Conservation (phyloP, 495 filamentous ascomycete genomes). For the Friedmanniomyces simplex region DNA sequence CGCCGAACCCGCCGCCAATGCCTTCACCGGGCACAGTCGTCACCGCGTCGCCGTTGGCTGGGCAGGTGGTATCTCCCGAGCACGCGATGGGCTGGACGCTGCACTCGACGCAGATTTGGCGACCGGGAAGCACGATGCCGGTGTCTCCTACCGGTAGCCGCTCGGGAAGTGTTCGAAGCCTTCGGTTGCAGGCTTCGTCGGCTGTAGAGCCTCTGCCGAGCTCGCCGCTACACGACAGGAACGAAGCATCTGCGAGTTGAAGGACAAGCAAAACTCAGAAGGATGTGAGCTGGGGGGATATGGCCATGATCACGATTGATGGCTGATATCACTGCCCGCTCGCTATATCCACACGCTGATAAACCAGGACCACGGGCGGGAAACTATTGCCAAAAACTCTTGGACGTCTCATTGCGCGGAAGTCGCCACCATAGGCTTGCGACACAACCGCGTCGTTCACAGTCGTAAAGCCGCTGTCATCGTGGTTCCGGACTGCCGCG, state of each 20-base stretch:
- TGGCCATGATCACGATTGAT: neutral
- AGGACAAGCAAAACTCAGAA: neutral
- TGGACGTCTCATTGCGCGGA: neutral
- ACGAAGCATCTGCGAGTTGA: too few relatives aligned
- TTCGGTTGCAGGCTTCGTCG: neutral
- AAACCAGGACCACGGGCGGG: too few relatives aligned
- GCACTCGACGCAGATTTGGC: neutral
- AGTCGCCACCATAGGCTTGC: neutral
- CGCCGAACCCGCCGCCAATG: conserved; percentile 36
- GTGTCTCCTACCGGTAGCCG: neutral
- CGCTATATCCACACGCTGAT: too few relatives aligned
- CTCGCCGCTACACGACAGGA: neutral
- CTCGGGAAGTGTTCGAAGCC: neutral
- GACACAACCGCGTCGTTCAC: neutral
- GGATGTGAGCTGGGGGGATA: neutral
- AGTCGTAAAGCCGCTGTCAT: neutral
- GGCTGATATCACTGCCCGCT: too few relatives aligned
- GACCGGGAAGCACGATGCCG: conserved; percentile 1
- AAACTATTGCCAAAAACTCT: neutral
- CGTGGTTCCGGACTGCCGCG: neutral
- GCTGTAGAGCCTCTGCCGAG: neutral
- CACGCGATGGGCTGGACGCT: conserved; percentile 1
- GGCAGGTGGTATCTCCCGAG: conserved; percentile 5
- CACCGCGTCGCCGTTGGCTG: conserved; percentile 8
- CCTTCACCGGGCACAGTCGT: conserved; percentile 8